Base-by-base conservation (phyloP, 768 basidiomycete species). In the Rhizopogon sp. region DNA sequence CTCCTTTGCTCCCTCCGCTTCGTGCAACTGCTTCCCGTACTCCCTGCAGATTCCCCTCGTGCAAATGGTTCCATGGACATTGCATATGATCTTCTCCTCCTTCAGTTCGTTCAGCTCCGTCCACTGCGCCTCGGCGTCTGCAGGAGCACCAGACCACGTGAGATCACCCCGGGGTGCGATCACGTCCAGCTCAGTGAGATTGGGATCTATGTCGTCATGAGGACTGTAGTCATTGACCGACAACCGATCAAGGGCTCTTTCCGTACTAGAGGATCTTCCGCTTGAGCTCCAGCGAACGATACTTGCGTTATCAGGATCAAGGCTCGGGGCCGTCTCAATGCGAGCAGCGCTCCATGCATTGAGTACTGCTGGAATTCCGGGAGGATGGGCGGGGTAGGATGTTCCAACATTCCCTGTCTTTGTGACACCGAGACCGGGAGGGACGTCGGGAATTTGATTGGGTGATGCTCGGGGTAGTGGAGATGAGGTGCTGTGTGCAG, bases 21-120 rank as follows among this genome's bases (percentile, higher is more conserved):
- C 41, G 22, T 67, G 64, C 17, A 63, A 9, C 56, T 68, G 65
- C 31, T n/a, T 60, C 1, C 67, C 69, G 44, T 72, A 70, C 54
- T 67, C 67, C 49, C 47, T 52, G 37, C 73, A 74, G 43, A 74
- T 74, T 51, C 72, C 70, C 57, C 69, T 71, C 55, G 60, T 70
- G 61, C 73, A 74, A 13, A 73, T 62, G 31, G 56, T 43, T 9
- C 70, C 69, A 44, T 75, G 74, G 31, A 64, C 69, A 1, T 54
- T 58, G 56, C 73, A 74, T 46, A 64, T 33, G 6, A 56, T 39
- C 46, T 56, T 53, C 16, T 28, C 43, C 29, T 56, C 45, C 52
- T 58, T 51, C 25, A 55, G 52, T 22, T 43, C 33, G 8, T 8
- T 35, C 22, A 25, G 2, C 52, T 63, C 39, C 9, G 14, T 46